phyloP scores from a whole-genome alignment of 805 yeast species.

The Danielozyma ontarioensis region DNA sequence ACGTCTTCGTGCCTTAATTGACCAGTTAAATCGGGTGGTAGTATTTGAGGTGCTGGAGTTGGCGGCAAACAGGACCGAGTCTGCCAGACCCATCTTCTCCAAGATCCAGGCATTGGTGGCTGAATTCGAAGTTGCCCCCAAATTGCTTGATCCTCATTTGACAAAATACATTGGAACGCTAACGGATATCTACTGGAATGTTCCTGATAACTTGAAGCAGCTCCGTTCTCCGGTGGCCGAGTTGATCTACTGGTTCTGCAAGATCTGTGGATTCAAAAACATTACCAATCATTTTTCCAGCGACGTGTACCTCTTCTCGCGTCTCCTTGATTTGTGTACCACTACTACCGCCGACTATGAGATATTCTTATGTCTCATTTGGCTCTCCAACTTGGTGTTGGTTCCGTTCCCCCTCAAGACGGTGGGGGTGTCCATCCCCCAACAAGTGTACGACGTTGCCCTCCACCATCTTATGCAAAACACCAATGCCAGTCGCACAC shows the following conservation, averaged over 20 bases:
- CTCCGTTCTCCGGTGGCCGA: slow-evolving; percentile 15
- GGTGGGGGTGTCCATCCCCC: slow-evolving; percentile 27
- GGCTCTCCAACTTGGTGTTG: slow-evolving; percentile 68
- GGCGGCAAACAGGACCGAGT: slow-evolving; percentile 4
- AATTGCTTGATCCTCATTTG: slow-evolving; percentile 42
- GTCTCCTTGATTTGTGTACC: slow-evolving; percentile 15
- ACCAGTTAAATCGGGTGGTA: not conserved
- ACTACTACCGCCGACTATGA: slow-evolving; percentile 17
- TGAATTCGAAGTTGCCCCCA: slow-evolving; percentile 53
- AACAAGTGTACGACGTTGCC: slow-evolving; percentile 31
- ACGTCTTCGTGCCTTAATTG: slow-evolving; percentile 4
- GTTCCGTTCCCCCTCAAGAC: slow-evolving; percentile 63
- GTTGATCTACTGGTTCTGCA: slow-evolving; percentile 55
- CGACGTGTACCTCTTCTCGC: slow-evolving; percentile 47
- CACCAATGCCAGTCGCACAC: slow-evolving; percentile 50
- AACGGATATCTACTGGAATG: slow-evolving; percentile 17
- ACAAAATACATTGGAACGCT: slow-evolving; percentile 25
- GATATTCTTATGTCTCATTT: slow-evolving; percentile 46
- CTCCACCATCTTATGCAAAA: slow-evolving; percentile 21
- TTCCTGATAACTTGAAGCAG: not conserved
- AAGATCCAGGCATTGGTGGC: slow-evolving; percentile 25
- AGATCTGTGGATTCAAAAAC: slow-evolving; percentile 61
- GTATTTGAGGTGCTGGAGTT: slow-evolving; percentile 1
- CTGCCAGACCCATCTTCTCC: slow-evolving; percentile 3
- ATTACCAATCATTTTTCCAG: slow-evolving; percentile 56